Base-by-base conservation (phyloP, 2,329 filamentous ascomycete genomes). In the Fusarium miscanthi region DNA sequence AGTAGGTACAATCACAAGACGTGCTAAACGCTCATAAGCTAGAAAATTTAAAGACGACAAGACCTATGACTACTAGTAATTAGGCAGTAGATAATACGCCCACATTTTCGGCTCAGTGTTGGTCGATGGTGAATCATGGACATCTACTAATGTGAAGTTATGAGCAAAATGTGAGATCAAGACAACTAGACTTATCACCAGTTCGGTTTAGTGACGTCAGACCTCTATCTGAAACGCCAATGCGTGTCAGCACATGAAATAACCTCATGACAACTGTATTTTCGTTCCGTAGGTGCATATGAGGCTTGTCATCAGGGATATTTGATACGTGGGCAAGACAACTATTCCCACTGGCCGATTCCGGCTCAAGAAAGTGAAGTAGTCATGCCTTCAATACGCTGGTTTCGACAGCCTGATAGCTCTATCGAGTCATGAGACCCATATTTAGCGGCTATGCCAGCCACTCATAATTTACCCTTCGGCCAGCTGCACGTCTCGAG, bases 391-490 rank as follows among this genome's bases (percentile, higher is more conserved):
- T 59, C 62, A 54, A 49, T 52, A 40, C 33, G 57, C 59, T 73
- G 41, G 48, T 71, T 73, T 40, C 41, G 52, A 66, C 46, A 57
- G 52, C 58, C 46, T 38, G 45, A 59, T 59, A 51, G 37, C 38
- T 70, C 53, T 45, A 72, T 53, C 40, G 46, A 66, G 57, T 69
- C 59, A 74, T 51, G 56, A 49, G 71, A 33, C 45, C 71, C 71
- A 74, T 66, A 72, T 45, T 66, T 74, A 40, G 57, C 48, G 63
- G 67, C 71, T 59, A 54, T 72, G 53, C 27, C 33, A 59, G 37
- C 72, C 67, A 74, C 40, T 65, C 42, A 65, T 40, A 31, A 48
- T 37, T 43, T 46, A 48, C 42, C 41, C 40, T 59, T 40, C 21
- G 17, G 37, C 46, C 48, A 56, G 53, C 27, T 42, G 58, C 64